Percentiles rank a stretch among this genome's conserved stretches.
Evolutionary conservation across 1,139 yeast species (phyloP).

Genomic region (Candida sojae): DNA sequence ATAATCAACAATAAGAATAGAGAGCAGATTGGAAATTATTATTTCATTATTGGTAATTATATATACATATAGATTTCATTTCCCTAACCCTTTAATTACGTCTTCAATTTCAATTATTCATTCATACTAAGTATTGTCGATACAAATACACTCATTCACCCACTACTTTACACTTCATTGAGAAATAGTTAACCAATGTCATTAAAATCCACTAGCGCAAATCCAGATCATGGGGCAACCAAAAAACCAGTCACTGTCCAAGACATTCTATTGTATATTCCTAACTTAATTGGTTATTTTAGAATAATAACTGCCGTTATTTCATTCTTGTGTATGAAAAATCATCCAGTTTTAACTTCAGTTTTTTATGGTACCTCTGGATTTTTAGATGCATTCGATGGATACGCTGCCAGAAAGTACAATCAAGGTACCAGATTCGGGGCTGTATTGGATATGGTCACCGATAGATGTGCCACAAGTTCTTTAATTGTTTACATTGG

Average conservation of each 20-base stretch:
- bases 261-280: constrained; percentile 75
- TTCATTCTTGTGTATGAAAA: constrained; percentile 79
- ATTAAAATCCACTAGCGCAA: constrained; percentile 5
- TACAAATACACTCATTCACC: too few relatives aligned
- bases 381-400: constrained; percentile 93
- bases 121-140: not conserved
- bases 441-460: constrained; percentile 97
- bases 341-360: constrained; percentile 79
- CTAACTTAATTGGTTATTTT: constrained; percentile 87
- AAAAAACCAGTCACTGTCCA: constrained; percentile 28
- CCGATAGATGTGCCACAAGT: constrained; percentile 96
- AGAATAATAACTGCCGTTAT: constrained; percentile 80
- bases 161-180: not conserved
- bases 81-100: not conserved
- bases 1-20: too few relatives aligned
- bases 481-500: constrained; percentile 85
- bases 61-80: not conserved
- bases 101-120: not conserved
- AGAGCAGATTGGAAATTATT: too few relatives aligned
- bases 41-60: too few relatives aligned
- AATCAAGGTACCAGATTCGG: constrained; percentile 93
- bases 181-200: constrained; percentile 3
- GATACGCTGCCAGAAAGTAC: constrained; percentile 88
- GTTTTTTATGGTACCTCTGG: constrained; percentile 84
- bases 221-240: not conserved